Evolutionary conservation across 2,329 filamentous ascomycete species (phyloP).

Genomic region (Thelonectria olida): DNA sequence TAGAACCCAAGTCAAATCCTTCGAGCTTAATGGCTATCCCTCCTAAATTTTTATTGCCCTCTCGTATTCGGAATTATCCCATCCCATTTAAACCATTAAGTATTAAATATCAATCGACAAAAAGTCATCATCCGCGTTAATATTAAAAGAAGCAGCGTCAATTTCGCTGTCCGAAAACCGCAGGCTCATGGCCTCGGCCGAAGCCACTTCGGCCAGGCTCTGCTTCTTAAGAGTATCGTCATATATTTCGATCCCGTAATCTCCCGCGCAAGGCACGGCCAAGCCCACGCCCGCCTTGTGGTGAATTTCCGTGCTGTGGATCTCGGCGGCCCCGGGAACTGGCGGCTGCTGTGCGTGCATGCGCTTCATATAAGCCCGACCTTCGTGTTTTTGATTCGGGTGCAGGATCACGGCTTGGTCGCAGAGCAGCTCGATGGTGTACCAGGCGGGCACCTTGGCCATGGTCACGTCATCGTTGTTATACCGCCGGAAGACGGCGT

Average conservation of each 20-base stretch:
- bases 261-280: neutral
- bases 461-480: conserved; percentile 29
- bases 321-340: neutral
- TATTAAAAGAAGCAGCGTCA: conserved; percentile 25
- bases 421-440: conserved; percentile 24
- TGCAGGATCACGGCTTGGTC: conserved; percentile 25
- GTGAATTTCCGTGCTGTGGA: conserved; percentile 2
- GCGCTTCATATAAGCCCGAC: conserved; percentile 19
- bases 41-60: no score
- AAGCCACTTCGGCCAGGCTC: conserved; percentile 1
- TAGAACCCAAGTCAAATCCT: no score
- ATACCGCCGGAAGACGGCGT: conserved; percentile 26
- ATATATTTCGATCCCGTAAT: conserved; percentile 18
- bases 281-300: neutral
- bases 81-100: no score
- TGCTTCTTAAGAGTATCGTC: neutral
- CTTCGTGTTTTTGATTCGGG: conserved; percentile 16
- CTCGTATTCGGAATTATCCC: neutral
- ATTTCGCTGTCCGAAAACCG: conserved; percentile 20
- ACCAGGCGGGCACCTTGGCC: conserved; percentile 26
- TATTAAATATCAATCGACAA: conserved; percentile 17
- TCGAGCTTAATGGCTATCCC: no score
- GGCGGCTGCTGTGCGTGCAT: conserved; percentile 4
- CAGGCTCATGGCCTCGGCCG: conserved; percentile 11
- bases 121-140: conserved; percentile 22